Conservation (phyloP, 331 rosid genomes). For the Malus hybrid region DNA sequence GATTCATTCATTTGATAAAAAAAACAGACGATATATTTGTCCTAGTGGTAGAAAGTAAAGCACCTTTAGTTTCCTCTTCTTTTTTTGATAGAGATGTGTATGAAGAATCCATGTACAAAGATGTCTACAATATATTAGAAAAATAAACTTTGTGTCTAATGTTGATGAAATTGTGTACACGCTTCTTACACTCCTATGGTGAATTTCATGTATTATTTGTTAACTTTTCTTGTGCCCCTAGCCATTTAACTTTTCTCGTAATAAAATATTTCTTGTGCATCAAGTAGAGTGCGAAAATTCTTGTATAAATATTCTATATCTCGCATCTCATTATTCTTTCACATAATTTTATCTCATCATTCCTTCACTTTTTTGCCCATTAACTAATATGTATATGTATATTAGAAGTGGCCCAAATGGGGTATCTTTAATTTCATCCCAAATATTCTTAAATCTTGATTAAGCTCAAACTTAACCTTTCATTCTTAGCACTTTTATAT, state of each 20-base stretch:
- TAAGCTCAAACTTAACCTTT: not conserved
- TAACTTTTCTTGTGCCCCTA: not conserved
- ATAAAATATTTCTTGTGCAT: not conserved
- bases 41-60: slow-evolving; percentile 9
- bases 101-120: not conserved
- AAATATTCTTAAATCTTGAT: not conserved
- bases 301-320: not conserved
- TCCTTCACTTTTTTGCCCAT: not conserved
- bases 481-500: not conserved
- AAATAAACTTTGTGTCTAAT: not conserved
- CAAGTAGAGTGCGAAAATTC: not conserved
- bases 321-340: not conserved
- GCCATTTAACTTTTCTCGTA: too few species aligned
- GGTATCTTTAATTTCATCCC: not conserved
- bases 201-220: not conserved
- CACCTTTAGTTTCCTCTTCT: slow-evolving; percentile 2
- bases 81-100: not conserved
- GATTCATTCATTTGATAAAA: too few species aligned
- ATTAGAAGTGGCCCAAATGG: not conserved
- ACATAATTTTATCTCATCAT: not conserved
- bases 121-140: not conserved
- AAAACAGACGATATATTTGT: not conserved
- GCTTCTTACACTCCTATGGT: not conserved
- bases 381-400: not conserved
- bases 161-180: too few species aligned